These are phyloP conservation scores for Hypoxylon sp. DNA, from an alignment of 2,329 filamentous ascomycete genomes.

Conservation along the genomic window DNA sequence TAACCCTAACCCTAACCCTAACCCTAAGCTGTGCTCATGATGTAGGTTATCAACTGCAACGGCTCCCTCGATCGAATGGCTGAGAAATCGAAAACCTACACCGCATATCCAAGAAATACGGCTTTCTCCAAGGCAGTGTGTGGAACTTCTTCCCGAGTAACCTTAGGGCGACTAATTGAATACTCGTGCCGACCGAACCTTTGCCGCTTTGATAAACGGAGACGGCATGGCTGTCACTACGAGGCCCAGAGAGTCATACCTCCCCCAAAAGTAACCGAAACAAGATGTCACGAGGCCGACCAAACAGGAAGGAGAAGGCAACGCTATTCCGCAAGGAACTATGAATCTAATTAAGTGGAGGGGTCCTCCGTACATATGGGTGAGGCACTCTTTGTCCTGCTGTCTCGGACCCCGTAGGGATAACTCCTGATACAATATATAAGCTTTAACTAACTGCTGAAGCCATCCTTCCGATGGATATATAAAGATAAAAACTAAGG, in stretches of 20 bases:
- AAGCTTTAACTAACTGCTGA: background rate
- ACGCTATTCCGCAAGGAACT: too few species aligned
- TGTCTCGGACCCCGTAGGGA: too few species aligned
- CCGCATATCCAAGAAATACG: background rate
- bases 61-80: background rate
- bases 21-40: too few species aligned
- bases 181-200: constrained; percentile 3
- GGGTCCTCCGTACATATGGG: too few species aligned
- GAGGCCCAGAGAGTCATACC: background rate
- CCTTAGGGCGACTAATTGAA: constrained; percentile 14
- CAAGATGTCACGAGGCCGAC: too few species aligned
- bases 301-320: too few species aligned
- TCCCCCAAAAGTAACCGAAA: background rate
- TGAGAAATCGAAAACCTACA: constrained; percentile 10
- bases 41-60: constrained; percentile 7
- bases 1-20: too few species aligned
- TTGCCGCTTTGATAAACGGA: constrained; percentile 17
- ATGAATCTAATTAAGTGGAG: too few species aligned
- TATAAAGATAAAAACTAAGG: background rate
- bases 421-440: background rate
- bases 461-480: constrained; percentile 16
- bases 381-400: too few species aligned
- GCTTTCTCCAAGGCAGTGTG: background rate
- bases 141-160: constrained; percentile 13
- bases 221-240: constrained; percentile 10